Percentiles rank a stretch among this genome's conserved stretches.
Conservation (phyloP, 208 protist genomes). For the Tritrichomonas foetus region DNA sequence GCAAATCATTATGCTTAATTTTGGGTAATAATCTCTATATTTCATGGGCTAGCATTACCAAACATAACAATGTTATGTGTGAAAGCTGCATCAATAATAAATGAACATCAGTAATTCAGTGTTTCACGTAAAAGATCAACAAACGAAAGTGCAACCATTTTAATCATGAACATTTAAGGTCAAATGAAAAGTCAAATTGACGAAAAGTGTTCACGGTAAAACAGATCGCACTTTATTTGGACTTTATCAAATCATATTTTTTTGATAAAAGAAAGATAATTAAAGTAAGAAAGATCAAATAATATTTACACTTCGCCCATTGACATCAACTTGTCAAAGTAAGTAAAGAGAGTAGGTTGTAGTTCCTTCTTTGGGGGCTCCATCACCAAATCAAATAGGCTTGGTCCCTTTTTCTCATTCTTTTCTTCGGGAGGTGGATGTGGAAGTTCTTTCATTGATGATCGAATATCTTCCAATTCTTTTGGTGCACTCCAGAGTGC, state of each 20-base stretch:
- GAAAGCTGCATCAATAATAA: neutral
- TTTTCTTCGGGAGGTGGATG: neutral
- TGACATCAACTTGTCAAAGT: neutral
- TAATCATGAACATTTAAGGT: too few relatives aligned
- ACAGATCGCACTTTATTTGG: too few relatives aligned
- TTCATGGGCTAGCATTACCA: neutral
- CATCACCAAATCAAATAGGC: neutral
- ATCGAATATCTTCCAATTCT: neutral
- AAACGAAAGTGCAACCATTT: too few relatives aligned
- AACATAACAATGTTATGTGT: neutral
- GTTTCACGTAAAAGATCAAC: too few relatives aligned
- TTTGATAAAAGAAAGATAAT: too few relatives aligned
- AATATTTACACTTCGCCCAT: neutral
- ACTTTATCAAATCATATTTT: too few relatives aligned
- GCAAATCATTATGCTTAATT: too few relatives aligned
- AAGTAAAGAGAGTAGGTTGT: neutral
- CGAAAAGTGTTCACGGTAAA: too few relatives aligned
- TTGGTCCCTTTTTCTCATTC: neutral
- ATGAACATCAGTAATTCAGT: too few relatives aligned
- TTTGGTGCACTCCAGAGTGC: neutral
- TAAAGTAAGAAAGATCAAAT: too few relatives aligned
- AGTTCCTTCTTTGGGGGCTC: neutral
- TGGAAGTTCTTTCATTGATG: neutral
- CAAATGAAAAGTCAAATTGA: too few relatives aligned
- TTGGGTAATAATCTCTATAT: too few relatives aligned